Base-by-base conservation (phyloP, 2,329 filamentous ascomycete genomes). In the Pestalotiopsis sp. region DNA sequence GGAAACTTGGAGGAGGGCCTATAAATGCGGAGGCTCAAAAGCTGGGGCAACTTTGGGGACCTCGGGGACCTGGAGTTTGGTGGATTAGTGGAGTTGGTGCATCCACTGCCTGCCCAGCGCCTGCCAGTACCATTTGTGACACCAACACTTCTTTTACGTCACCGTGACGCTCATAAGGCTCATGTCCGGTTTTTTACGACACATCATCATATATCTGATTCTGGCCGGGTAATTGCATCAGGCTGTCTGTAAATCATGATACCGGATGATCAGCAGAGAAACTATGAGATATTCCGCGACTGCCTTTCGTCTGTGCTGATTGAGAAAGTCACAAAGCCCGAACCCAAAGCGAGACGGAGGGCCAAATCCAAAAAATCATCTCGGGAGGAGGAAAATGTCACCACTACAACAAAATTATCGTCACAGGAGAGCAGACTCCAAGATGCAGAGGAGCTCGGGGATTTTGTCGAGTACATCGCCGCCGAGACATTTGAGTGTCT, bases 401-500 rank as follows among this genome's bases (percentile, higher is more conserved):
- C 20, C 20, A 4, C 45, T n/a, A 3, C 45, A 23, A 52, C 45
- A n/a, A 52, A 17, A 9, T 20, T n/a, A 20, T 9, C 17, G 31
- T 17, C 4, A 1, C 14, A 38, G 9, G 31, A 41, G 3, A 49
- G 20, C 49, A 38, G n/a, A 20, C 38, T 56, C 14, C 76, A 66
- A 56, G 69, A 88, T 72, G 88, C 87, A 4, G 91, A 92, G 73
- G 93, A 95, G 67, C 81, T 96, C 25, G 88, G 89, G 31, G 94
- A 97, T 1, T 97, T 97, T 79, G 90, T 93, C 67, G 90, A 95
- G 83, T 96, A 95, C 79, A 86, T 96, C 38, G 90, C 93, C 27
- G 80, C 83, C 62, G 87, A 92, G 76, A 88, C 91, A 66, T 97
- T 95, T 79, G 80, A 84, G 4, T 84, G 81, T 45, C 85, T 97